phyloP scores from a whole-genome alignment of 169 alveolate species.

The Plasmodium knowlesi region DNA sequence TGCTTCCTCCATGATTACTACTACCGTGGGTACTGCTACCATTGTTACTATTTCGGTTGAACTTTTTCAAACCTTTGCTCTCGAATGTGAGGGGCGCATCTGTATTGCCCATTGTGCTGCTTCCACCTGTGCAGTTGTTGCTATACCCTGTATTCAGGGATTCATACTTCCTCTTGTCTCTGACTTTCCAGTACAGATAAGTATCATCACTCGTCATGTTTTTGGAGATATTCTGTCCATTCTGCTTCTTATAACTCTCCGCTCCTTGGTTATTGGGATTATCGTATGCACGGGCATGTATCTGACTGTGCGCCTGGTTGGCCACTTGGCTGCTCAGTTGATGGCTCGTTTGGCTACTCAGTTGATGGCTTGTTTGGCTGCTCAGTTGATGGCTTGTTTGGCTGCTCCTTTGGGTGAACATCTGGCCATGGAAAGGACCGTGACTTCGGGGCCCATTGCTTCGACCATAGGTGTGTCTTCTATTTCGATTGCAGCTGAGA shows the following conservation, averaged over 20 bases:
- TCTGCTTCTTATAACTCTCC: neutral
- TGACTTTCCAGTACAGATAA: neutral
- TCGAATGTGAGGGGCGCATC: neutral
- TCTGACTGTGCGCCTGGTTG: neutral
- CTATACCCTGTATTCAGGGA: neutral
- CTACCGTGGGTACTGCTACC: neutral
- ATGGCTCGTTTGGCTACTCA: neutral
- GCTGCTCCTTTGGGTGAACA: neutral
- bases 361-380: neutral
- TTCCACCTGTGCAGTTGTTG: neutral
- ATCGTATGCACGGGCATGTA: neutral
- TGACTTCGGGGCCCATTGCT: neutral
- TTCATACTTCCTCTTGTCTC: conserved; percentile 40
- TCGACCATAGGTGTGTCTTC: too few species aligned
- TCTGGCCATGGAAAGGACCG: neutral
- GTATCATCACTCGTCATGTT: conserved; percentile 9
- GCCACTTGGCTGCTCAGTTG: neutral
- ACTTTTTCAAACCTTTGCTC: neutral
- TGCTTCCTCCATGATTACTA: neutral
- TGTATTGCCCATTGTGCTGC: neutral
- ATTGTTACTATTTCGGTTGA: neutral
- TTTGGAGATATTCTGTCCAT: neutral
- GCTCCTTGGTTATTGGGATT: neutral
- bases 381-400: too few species aligned
- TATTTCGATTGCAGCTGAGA: neutral